These are phyloP conservation scores for Plasmodium berghei DNA, from an alignment of 169 alveolate species.

Conservation along the genomic window DNA sequence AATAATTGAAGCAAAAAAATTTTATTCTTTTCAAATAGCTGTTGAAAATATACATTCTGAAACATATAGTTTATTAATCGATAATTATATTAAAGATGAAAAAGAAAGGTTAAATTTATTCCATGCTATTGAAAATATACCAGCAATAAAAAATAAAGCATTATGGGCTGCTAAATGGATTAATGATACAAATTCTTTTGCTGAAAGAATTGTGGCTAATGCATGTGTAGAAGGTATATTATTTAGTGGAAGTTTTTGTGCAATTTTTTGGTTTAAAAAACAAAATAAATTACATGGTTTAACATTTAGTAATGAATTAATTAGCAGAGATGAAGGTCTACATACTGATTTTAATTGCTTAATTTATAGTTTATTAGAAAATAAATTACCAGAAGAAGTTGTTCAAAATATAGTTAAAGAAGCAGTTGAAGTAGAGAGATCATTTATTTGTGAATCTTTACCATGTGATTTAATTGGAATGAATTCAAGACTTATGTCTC, in stretches of 20 bases:
- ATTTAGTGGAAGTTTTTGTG: conserved; percentile 98
- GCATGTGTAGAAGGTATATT: conserved; percentile 98
- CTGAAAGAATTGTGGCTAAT: conserved; percentile 96
- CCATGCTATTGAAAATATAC: conserved; percentile 95
- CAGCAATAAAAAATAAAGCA: conserved; percentile 96
- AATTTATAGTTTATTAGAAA: conserved; percentile 92
- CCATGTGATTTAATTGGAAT: conserved; percentile 98
- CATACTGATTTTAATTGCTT: conserved; percentile 99
- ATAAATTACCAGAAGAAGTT: conserved; percentile 92
- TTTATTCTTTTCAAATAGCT: conserved; percentile 98
- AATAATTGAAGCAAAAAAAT: conserved; percentile 97
- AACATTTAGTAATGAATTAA: conserved; percentile 97
- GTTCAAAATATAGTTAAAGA: conserved; percentile 94
- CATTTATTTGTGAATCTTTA: conserved; percentile 96
- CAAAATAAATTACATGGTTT: conserved; percentile 97
- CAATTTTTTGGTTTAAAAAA: conserved; percentile 99
- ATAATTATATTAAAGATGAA: conserved; percentile 93
- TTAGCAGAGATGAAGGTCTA: conserved; percentile 98
- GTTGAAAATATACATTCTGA: conserved; percentile 99
- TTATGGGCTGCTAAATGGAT: conserved; percentile 99
- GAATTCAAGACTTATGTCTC: conserved; percentile 96
- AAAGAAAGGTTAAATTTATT: conserved; percentile 94
- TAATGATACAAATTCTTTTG: conserved; percentile 92
- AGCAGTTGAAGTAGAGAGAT: conserved; percentile 98
- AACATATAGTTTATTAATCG: conserved; percentile 94